These are phyloP conservation scores for Lyophyllum decastes DNA, from an alignment of 768 basidiomycete species.

Conservation along the genomic window DNA sequence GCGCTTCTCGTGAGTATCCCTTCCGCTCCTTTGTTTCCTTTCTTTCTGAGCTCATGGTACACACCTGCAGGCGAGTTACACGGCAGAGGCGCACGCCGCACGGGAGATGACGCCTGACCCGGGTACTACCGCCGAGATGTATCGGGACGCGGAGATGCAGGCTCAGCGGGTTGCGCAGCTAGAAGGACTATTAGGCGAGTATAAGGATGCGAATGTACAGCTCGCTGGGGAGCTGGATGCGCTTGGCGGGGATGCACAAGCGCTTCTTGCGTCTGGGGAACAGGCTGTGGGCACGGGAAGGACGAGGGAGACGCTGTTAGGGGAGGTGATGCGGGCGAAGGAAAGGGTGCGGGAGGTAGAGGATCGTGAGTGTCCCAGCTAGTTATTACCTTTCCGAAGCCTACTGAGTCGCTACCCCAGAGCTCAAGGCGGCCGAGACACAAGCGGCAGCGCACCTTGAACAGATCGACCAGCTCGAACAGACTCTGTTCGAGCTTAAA, in stretches of 20 bases:
- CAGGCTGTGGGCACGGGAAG: background rate
- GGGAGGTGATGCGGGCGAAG: slow-evolving; percentile 1
- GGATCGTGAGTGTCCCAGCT: slow-evolving; percentile 7
- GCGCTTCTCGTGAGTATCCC: slow-evolving; percentile 5
- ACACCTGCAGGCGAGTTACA: slow-evolving; percentile 8
- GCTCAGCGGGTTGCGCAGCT: slow-evolving; percentile 2
- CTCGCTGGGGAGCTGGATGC: background rate
- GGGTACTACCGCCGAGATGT: no score
- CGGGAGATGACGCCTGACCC: background rate
- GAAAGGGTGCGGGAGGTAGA: slow-evolving; percentile 12
- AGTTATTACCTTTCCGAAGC: no score
- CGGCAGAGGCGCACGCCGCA: slow-evolving; percentile 6
- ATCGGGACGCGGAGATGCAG: background rate
- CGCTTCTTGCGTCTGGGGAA: background rate
- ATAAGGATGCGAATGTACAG: background rate
- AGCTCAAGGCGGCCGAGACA: slow-evolving; percentile 40
- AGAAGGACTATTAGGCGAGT: slow-evolving; percentile 1
- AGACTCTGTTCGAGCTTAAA: slow-evolving; percentile 73
- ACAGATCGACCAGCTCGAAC: slow-evolving; percentile 73
- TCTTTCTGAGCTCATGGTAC: background rate
- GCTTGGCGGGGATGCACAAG: slow-evolving; percentile 1
- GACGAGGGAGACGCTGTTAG: background rate
- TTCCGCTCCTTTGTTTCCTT: background rate
- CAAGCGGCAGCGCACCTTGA: slow-evolving; percentile 40
- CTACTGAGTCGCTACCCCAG: slow-evolving; percentile 39